Percentiles rank a stretch among this genome's conserved stretches.
Evolutionary conservation across 805 yeast genomes (phyloP).

Genomic region (Wickerhamiella occidentalis): DNA sequence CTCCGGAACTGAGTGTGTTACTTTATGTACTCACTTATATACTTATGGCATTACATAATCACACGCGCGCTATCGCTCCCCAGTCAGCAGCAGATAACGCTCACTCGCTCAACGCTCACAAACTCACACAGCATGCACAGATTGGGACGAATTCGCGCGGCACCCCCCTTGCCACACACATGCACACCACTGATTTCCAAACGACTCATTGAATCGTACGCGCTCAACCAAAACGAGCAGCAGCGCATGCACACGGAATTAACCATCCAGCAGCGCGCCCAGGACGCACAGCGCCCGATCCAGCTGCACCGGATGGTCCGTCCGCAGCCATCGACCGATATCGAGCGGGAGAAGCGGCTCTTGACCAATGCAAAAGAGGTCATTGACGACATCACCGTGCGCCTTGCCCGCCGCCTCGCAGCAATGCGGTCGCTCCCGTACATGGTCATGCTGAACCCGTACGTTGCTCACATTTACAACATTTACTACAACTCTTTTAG

Average conservation of each 20-base stretch:
- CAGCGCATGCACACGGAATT: slow-evolving; percentile 18
- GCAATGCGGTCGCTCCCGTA: slow-evolving; percentile 70
- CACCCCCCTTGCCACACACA: too few relatives aligned
- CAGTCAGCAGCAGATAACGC: too few relatives aligned
- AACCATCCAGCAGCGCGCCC: slow-evolving; percentile 19
- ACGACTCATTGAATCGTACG: slow-evolving; percentile 5
- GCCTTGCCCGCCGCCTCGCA: slow-evolving; percentile 54
- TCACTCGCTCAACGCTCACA: too few relatives aligned
- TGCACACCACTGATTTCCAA: neutral
- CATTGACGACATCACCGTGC: slow-evolving; percentile 20
- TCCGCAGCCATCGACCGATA: slow-evolving; percentile 9
- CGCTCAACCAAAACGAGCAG: slow-evolving; percentile 8
- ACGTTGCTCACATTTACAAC: slow-evolving; percentile 64
- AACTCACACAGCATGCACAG: too few relatives aligned
- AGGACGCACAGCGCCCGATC: slow-evolving; percentile 16
- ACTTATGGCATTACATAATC: too few relatives aligned
- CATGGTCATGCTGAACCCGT: slow-evolving; percentile 74
- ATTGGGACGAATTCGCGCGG: too few relatives aligned
- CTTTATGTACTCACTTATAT: too few relatives aligned
- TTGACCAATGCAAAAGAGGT: slow-evolving; percentile 26
- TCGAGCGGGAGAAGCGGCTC: slow-evolving; percentile 20
- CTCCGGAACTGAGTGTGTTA: too few relatives aligned
- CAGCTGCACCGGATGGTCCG: slow-evolving; percentile 20
- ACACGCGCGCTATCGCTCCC: too few relatives aligned
- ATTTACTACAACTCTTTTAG: slow-evolving; percentile 60